Conservation (phyloP, 768 basidiomycete species). For the Lyophyllum atratum region DNA sequence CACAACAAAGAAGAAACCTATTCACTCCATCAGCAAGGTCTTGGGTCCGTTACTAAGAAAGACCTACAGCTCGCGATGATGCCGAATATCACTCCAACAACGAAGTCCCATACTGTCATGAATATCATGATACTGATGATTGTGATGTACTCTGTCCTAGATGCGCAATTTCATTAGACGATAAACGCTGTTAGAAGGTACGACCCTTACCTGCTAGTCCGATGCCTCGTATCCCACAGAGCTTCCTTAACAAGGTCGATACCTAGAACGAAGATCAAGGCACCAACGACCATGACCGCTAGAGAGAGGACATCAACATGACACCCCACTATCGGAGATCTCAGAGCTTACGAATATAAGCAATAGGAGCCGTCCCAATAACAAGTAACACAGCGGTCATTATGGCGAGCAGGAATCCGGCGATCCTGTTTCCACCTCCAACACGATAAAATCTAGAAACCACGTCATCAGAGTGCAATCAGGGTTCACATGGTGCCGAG, state of each 20-base stretch:
- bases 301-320: not conserved
- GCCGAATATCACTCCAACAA: slow-evolving; percentile 89
- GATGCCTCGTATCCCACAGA: slow-evolving; percentile 91
- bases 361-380: slow-evolving; percentile 87
- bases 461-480: not conserved
- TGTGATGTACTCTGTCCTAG: slow-evolving; percentile 77
- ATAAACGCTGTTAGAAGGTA: no score
- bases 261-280: slow-evolving; percentile 92
- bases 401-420: slow-evolving; percentile 83
- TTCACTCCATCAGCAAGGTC: not conserved
- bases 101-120: slow-evolving; percentile 96
- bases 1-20: slow-evolving; percentile 95
- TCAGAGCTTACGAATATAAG: slow-evolving; percentile 76
- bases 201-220: slow-evolving; percentile 69
- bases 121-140: slow-evolving; percentile 85
- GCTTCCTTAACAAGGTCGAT: slow-evolving; percentile 95
- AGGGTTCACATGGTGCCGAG: not conserved
- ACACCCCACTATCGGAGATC: not conserved
- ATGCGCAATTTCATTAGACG: not conserved
- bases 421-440: slow-evolving; percentile 81
- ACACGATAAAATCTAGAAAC: slow-evolving; percentile 83
- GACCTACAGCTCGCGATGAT: slow-evolving; percentile 87
- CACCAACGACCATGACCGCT: slow-evolving; percentile 92
- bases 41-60: not conserved
- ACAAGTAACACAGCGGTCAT: slow-evolving; percentile 73